Evolutionary conservation across 1,284 basidiomycete species (phyloP).

Genomic region (Sparassis latifolia): DNA sequence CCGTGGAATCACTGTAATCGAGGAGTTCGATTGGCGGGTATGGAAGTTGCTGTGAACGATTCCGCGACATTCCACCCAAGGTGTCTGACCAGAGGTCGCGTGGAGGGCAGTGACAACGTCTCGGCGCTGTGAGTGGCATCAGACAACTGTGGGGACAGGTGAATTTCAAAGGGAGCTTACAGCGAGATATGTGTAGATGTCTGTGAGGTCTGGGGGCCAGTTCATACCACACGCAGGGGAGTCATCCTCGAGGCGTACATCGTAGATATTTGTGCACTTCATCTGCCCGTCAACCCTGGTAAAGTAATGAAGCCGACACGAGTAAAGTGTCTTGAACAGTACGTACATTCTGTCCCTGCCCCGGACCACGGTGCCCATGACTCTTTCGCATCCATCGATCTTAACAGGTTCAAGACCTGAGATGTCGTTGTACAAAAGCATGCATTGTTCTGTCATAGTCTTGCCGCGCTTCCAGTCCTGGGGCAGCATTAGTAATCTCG

Average conservation of each 20-base stretch:
- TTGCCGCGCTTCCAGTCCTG: constrained; percentile 64
- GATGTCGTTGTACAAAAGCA: constrained; percentile 39
- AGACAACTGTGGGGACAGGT: constrained; percentile 2
- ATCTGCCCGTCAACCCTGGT: constrained; percentile 61
- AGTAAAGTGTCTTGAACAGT: not conserved
- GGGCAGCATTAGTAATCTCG: not conserved
- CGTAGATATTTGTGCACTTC: constrained; percentile 94
- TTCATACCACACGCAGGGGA: constrained; percentile 95
- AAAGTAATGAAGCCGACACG: not conserved
- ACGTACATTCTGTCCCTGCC: constrained; percentile 63
- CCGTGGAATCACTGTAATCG: constrained; percentile 74
- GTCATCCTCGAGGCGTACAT: constrained; percentile 82
- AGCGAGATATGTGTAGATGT: constrained; percentile 75
- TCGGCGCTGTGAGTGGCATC: constrained; percentile 39
- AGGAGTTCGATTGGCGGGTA: constrained; percentile 54
- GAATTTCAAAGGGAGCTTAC: constrained; percentile 39
- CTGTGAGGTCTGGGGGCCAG: constrained; percentile 89
- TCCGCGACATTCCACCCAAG: constrained; percentile 86
- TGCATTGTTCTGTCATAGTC: constrained; percentile 59
- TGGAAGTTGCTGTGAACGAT: constrained; percentile 65
- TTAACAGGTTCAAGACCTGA: constrained; percentile 54
- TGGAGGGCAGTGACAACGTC: constrained; percentile 86
- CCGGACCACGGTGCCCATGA: constrained; percentile 58
- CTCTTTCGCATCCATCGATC: constrained; percentile 55
- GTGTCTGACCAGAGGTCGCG: constrained; percentile 69